These are phyloP conservation scores for Metschnikowia aberdeeniae DNA, from an alignment of 805 yeast species.

Conservation along the genomic window DNA sequence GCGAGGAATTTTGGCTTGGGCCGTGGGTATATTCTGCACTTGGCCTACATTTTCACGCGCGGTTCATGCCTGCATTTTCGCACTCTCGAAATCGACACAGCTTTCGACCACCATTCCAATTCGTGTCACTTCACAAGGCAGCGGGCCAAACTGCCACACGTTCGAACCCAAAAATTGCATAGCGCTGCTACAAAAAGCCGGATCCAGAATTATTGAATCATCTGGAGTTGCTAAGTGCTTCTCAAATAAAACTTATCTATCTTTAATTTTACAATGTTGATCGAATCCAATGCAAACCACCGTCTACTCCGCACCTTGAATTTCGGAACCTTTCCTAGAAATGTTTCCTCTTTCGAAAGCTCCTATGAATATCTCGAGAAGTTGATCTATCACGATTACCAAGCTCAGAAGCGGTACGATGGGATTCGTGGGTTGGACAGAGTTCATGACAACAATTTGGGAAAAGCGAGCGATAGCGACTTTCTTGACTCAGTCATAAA, in stretches of 20 bases:
- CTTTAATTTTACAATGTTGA: constrained; percentile 17
- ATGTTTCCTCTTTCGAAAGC: constrained; percentile 31
- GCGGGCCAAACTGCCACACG: not conserved
- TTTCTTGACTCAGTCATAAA: constrained; percentile 17
- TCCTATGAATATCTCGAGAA: constrained; percentile 32
- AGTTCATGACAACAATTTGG: not conserved
- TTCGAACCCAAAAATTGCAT: not conserved
- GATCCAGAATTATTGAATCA: not conserved
- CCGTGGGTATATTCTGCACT: not conserved
- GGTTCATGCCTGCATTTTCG: constrained; percentile 2
- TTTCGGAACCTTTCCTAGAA: constrained; percentile 36
- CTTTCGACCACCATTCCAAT: not conserved
- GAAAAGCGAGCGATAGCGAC: not conserved
- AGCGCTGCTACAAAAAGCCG: not conserved
- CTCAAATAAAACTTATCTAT: no score
- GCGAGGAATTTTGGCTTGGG: no score
- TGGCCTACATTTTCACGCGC: constrained; percentile 4
- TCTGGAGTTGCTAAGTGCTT: not conserved
- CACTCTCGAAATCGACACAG: constrained; percentile 1
- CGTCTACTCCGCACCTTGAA: constrained; percentile 24
- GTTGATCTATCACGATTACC: constrained; percentile 35
- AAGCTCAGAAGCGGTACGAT: constrained; percentile 23
- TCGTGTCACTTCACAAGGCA: constrained; percentile 1
- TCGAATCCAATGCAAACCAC: constrained; percentile 26
- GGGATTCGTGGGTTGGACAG: not conserved